These are phyloP conservation scores for Apiotrichum domesticum DNA, from an alignment of 1,284 basidiomycete genomes.

Conservation along the genomic window DNA sequence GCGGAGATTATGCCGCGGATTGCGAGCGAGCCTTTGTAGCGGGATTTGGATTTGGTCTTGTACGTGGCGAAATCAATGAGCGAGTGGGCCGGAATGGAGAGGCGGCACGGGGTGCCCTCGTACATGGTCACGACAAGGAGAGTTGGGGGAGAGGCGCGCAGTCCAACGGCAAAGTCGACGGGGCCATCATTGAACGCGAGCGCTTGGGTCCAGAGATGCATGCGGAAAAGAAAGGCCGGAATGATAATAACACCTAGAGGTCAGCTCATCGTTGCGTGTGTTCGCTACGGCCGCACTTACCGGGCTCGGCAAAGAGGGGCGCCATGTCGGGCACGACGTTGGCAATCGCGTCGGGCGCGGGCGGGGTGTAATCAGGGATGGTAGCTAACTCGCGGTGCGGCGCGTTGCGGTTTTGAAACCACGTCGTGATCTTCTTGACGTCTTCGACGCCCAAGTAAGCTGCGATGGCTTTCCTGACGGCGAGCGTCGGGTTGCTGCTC, in stretches of 20 bases:
- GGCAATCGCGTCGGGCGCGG: not conserved
- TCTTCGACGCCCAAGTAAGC: not conserved
- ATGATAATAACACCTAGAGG: constrained; percentile 17
- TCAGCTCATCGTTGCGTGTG: constrained; percentile 7
- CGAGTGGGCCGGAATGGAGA: constrained; percentile 1
- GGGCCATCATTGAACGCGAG: constrained; percentile 13
- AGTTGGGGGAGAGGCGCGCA: constrained; percentile 3
- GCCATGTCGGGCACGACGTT: not conserved
- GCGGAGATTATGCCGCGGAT: not conserved
- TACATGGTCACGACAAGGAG: not conserved
- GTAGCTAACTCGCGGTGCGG: not conserved
- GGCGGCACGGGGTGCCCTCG: not conserved
- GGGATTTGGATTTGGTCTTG: no score
- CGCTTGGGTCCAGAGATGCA: constrained; percentile 31
- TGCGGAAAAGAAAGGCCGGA: constrained; percentile 26
- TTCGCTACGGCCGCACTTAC: no score
- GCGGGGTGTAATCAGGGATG: not conserved
- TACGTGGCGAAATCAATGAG: no score
- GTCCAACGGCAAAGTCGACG: constrained; percentile 25
- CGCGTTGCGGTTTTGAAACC: not conserved
- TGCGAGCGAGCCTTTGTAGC: not conserved
- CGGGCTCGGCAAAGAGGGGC: no score
- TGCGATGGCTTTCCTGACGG: not conserved
- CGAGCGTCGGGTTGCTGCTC: not conserved
- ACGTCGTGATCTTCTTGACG: not conserved